Base-by-base conservation (phyloP, 495 filamentous ascomycete genomes). In the Penicillium canariense region DNA sequence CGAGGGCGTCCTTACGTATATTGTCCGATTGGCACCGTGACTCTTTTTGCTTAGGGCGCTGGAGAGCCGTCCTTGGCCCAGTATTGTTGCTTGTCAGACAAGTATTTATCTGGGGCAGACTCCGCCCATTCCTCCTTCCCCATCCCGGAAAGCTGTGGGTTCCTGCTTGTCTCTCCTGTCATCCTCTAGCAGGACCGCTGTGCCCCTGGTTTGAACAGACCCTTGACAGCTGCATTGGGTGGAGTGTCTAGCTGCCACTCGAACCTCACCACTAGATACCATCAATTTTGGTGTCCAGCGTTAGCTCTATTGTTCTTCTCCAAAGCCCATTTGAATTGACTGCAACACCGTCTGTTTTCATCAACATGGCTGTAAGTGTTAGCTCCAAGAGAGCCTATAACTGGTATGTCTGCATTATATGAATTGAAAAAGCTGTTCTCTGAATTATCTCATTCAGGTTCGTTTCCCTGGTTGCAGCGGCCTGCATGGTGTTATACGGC, bases 401-500 rank as follows among this genome's bases (percentile, higher is more conserved):
- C 58, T 74, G 71, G 71, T 74, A 49, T 7, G 60, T 46, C 25
- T 53, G 12, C 20, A 27, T n/a, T n/a, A 36, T 18, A 45, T 39
- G 32, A 5, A 38, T 9, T 1, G 1, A 11, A 12, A 22, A 22
- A 22, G 5, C 25, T 0, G 35, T 30, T 26, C 15, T 26, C 49
- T 60, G 6, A 60, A 9, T 10, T 1, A 1, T 26, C 26, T 30
- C 1, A 3, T 38, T 2, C 48, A 84, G 82, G 83, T 85, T 83
- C 68, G 77, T 82, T 46, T 83, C 83, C 40, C 67, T 81, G 25
- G 78, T 85, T 45, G 82, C 82, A 28, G 82, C 83, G 60, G 74
- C 81, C 66, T 85, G 82, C 62, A 87, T 87, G 84, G 81, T 85
- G 14, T 69, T 87, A 14, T 87, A 84, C 60, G 83, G 84, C 10